phyloP scores from a whole-genome alignment of 441 rosid genomes.

The Aquilaria agallochum region DNA sequence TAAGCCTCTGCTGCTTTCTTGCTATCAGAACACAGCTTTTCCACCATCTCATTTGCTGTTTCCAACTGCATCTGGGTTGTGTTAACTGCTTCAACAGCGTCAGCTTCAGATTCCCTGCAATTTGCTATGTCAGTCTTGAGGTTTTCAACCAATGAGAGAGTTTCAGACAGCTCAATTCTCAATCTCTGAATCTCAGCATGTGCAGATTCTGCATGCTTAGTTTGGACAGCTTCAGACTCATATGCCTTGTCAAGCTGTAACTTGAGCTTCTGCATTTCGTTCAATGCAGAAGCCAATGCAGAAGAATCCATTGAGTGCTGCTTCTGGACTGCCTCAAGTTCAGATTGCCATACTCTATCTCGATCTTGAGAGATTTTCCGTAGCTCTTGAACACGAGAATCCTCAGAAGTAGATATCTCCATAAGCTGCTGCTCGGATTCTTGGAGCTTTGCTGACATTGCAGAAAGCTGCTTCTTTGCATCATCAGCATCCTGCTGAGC shows the following conservation, averaged over 20 bases:
- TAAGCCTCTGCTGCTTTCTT: slow-evolving; percentile 60
- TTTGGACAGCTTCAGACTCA: slow-evolving; percentile 57
- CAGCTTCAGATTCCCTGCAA: slow-evolving; percentile 79
- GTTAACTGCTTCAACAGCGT: slow-evolving; percentile 49
- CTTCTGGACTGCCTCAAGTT: slow-evolving; percentile 90
- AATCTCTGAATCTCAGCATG: slow-evolving; percentile 53
- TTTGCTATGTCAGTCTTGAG: slow-evolving; percentile 48
- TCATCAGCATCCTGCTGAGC: slow-evolving; percentile 85
- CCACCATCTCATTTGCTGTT: slow-evolving; percentile 55
- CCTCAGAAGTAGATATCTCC: slow-evolving; percentile 82
- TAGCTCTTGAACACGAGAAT: slow-evolving; percentile 72
- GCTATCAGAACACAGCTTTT: slow-evolving; percentile 53
- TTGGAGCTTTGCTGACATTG: slow-evolving; percentile 50
- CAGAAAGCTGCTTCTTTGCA: slow-evolving; percentile 47
- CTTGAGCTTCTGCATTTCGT: slow-evolving; percentile 88
- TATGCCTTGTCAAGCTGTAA: slow-evolving; percentile 58
- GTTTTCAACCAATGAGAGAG: slow-evolving; percentile 62
- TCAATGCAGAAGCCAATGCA: slow-evolving; percentile 71
- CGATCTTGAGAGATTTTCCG: slow-evolving; percentile 79
- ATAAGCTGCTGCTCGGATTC: slow-evolving; percentile 62
- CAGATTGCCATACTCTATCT: slow-evolving; percentile 92
- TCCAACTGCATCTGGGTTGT: slow-evolving; percentile 64
- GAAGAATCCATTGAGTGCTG: slow-evolving; percentile 80
- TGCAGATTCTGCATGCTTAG: slow-evolving; percentile 51
- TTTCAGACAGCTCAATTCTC: slow-evolving; percentile 67